phyloP scores from a whole-genome alignment of 2,329 filamentous ascomycete species.

The Macrophomina phaseolina region DNA sequence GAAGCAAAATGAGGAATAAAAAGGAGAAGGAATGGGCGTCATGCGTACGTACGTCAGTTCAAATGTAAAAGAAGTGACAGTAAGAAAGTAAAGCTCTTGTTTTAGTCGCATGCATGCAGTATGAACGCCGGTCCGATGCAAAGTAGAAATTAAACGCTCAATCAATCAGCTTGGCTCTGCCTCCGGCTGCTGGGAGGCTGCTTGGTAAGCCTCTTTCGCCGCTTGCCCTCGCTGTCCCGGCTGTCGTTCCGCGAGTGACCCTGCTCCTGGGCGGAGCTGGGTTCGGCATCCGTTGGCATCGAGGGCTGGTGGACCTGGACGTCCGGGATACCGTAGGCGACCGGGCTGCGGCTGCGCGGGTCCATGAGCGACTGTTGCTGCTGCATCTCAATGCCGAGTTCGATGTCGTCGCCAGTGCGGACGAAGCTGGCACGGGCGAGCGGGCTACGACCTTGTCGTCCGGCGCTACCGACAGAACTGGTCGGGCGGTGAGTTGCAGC shows the following conservation, averaged over 20 bases:
- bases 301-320: conserved; percentile 34
- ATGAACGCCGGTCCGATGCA: conserved; percentile 23
- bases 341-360: conserved; percentile 21
- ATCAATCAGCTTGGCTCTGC: neutral
- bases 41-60: neutral
- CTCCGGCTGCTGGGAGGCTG: conserved; percentile 28
- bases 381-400: conserved; percentile 42
- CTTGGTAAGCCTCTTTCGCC: conserved; percentile 44
- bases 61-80: neutral
- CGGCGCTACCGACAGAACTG: conserved; percentile 10
- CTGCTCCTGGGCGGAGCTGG: conserved; percentile 25
- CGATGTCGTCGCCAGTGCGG: conserved; percentile 40
- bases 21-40: neutral
- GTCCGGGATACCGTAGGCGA: neutral
- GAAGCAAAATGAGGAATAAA: neutral
- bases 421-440: conserved; percentile 53
- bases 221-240: conserved; percentile 42
- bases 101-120: neutral
- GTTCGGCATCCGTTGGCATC: conserved; percentile 43
- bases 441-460: conserved; percentile 47
- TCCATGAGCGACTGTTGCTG: conserved; percentile 34
- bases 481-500: conserved; percentile 1
- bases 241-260: conserved; percentile 40
- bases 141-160: neutral
- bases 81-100: neutral